phyloP scores from a whole-genome alignment of 352 stramenopile species.

The Globisporangium radiosum region DNA sequence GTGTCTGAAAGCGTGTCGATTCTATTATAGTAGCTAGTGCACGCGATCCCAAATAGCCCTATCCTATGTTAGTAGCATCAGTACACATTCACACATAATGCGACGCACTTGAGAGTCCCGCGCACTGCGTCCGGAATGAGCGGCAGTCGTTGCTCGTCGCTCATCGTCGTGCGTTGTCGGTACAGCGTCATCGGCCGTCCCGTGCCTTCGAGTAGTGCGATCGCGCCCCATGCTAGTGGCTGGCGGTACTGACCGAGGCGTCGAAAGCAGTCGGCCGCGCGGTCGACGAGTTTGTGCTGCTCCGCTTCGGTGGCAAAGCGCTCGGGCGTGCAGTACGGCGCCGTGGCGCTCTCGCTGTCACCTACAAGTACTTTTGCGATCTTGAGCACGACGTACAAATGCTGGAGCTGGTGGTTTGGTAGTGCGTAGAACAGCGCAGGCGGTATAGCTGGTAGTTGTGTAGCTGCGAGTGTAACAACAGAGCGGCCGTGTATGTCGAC shows the following conservation, averaged over 20 bases:
- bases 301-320: slow-evolving; percentile 38
- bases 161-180: slow-evolving; percentile 47
- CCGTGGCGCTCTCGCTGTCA: slow-evolving; percentile 41
- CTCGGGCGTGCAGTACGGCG: slow-evolving; percentile 57
- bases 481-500: slow-evolving; percentile 7
- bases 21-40: too few relatives aligned
- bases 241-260: slow-evolving; percentile 52
- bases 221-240: slow-evolving; percentile 52
- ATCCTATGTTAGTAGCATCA: too few relatives aligned
- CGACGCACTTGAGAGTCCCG: slow-evolving; percentile 41
- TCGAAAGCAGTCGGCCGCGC: slow-evolving; percentile 28
- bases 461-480: neutral
- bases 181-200: slow-evolving; percentile 55
- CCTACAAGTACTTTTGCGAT: slow-evolving; percentile 54
- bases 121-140: slow-evolving; percentile 46
- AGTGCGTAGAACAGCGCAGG: slow-evolving; percentile 52
- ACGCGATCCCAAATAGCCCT: too few relatives aligned
- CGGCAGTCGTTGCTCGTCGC: slow-evolving; percentile 50
- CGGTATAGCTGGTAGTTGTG: neutral
- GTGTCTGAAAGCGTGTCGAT: neutral
- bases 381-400: slow-evolving; percentile 62
- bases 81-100: too few relatives aligned
- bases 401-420: slow-evolving; percentile 34
- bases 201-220: slow-evolving; percentile 33
- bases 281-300: slow-evolving; percentile 54